Evolutionary conservation across 192 early-diverging fungal species (phyloP).

Genomic region (Hyaloraphidium curvatum): DNA sequence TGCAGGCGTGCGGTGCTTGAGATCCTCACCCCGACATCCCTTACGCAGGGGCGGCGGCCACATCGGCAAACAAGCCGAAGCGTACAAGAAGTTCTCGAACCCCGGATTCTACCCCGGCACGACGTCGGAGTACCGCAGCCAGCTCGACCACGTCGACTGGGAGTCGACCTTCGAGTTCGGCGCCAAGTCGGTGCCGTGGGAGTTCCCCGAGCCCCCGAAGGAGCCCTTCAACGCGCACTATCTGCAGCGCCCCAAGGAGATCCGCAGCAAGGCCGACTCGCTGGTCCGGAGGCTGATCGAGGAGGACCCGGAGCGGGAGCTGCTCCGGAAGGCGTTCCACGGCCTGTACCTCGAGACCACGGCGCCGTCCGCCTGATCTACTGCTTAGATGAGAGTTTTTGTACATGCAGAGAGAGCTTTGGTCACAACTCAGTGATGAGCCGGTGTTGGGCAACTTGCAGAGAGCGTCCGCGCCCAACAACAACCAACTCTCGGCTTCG

Average conservation of each 20-base stretch:
- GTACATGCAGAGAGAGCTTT: no score
- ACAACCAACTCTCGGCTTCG: no score
- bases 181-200: background rate
- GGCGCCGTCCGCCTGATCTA: no score
- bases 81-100: background rate
- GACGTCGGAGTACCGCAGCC: background rate
- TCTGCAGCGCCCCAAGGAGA: background rate
- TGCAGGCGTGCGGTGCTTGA: no score
- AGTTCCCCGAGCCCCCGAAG: background rate
- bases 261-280: background rate
- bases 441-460: no score
- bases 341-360: no score
- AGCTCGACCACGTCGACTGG: background rate
- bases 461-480: no score
- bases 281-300: background rate
- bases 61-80: background rate
- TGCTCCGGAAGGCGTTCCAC: background rate
- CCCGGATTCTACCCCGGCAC: background rate
- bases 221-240: background rate
- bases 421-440: no score
- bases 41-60: background rate
- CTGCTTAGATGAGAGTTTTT: no score
- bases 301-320: background rate
- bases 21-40: no score
- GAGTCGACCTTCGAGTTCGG: background rate